phyloP scores from a whole-genome alignment of 768 basidiomycete species.

The Boletus reticulatus region DNA sequence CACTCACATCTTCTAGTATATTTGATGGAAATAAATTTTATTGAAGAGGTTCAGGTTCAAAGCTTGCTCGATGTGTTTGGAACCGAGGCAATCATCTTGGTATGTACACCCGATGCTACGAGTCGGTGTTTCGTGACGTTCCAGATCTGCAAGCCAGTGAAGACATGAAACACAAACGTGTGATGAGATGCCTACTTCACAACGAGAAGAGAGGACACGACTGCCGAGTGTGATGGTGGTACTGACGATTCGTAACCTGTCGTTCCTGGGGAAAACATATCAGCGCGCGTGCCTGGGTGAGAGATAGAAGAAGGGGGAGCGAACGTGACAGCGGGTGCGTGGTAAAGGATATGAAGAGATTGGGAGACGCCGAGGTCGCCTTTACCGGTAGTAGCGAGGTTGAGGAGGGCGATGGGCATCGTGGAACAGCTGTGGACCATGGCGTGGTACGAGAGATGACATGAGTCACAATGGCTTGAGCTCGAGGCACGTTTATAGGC shows the following conservation, averaged over 20 bases:
- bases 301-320: background rate
- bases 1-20: constrained; percentile 7
- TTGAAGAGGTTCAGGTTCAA: constrained; percentile 6
- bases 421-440: constrained; percentile 44
- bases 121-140: constrained; percentile 49
- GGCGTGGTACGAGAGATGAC: too few species aligned
- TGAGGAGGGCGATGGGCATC: constrained; percentile 39
- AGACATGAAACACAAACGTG: background rate
- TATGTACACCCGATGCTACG: constrained; percentile 52
- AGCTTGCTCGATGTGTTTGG: constrained; percentile 14
- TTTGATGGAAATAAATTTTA: constrained; percentile 13
- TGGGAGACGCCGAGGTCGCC: constrained; percentile 44
- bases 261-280: constrained; percentile 35
- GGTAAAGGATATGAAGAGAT: constrained; percentile 51
- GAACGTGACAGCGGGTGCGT: constrained; percentile 52
- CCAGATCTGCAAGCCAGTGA: constrained; percentile 45
- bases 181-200: constrained; percentile 39
- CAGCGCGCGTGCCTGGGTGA: background rate
- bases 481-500: background rate
- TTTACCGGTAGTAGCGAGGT: constrained; percentile 27
- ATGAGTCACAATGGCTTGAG: too few species aligned
- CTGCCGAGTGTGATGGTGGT: constrained; percentile 50
- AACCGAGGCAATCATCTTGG: constrained; percentile 51
- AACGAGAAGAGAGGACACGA: constrained; percentile 45
- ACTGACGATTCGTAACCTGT: constrained; percentile 49